Conservation (phyloP, 2,329 filamentous ascomycete genomes). For the Aspergillus ustus region DNA sequence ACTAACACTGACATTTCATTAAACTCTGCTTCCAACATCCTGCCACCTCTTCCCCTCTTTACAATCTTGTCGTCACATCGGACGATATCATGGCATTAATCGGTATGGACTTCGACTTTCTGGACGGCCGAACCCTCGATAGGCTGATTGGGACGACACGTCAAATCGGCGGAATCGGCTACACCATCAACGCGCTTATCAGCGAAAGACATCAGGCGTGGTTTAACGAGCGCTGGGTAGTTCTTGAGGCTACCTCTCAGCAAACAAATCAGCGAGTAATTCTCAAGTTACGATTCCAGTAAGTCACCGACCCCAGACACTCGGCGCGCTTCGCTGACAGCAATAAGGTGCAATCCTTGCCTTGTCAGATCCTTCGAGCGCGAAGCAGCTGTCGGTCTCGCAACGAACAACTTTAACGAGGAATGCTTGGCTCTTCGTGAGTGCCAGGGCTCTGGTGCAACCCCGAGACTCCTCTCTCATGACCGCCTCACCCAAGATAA, state of each 20-base stretch:
- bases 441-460: not conserved
- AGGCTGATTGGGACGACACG: not conserved
- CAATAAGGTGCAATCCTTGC: not conserved
- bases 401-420: not conserved
- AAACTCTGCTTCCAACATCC: too few relatives aligned
- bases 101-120: not conserved
- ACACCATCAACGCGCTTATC: not conserved
- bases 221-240: not conserved
- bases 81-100: too few relatives aligned
- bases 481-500: not conserved
- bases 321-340: not conserved
- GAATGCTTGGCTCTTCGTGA: not conserved
- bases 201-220: not conserved
- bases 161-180: constrained; percentile 8
- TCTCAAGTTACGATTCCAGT: not conserved
- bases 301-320: not conserved
- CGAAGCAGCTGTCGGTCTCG: not conserved
- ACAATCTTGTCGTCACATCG: too few relatives aligned
- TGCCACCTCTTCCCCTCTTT: too few relatives aligned
- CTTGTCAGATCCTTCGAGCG: too few relatives aligned
- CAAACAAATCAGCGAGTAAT: not conserved
- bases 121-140: not conserved
- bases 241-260: not conserved
- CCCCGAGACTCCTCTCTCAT: not conserved
- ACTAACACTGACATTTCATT: too few relatives aligned